phyloP scores from a whole-genome alignment of 257 asterid species.

The Lantana camara region DNA sequence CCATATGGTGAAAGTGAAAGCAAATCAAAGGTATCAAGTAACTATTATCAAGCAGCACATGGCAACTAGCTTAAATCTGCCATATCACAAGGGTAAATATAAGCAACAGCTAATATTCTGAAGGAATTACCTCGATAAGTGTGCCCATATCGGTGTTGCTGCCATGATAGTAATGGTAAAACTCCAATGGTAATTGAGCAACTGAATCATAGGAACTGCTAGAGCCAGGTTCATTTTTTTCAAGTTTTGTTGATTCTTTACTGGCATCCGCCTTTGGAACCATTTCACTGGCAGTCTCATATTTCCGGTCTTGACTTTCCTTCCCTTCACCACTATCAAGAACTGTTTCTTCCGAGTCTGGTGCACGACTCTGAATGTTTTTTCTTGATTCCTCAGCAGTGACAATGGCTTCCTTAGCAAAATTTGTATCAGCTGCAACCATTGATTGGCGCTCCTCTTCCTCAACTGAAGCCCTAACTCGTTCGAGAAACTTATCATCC shows the following conservation, averaged over 20 bases:
- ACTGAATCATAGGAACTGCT: constrained; percentile 47
- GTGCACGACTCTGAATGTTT: constrained; percentile 36
- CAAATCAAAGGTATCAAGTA: constrained; percentile 4
- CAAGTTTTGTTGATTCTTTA: constrained; percentile 42
- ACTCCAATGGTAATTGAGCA: constrained; percentile 84
- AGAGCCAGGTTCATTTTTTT: constrained; percentile 40
- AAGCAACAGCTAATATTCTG: not conserved
- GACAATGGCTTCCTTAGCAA: constrained; percentile 88
- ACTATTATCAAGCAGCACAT: not conserved
- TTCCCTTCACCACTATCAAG: constrained; percentile 22
- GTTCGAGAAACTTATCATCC: constrained; percentile 94
- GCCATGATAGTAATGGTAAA: constrained; percentile 95
- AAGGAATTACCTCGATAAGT: constrained; percentile 73
- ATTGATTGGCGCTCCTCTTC: constrained; percentile 86
- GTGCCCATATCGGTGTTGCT: constrained; percentile 95
- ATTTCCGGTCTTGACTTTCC: constrained; percentile 38
- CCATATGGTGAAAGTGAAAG: not conserved
- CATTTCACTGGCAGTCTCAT: constrained; percentile 30
- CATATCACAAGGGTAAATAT: no score
- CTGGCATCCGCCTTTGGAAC: constrained; percentile 27
- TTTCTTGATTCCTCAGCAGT: constrained; percentile 71
- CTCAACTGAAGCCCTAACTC: constrained; percentile 95
- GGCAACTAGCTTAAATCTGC: constrained; percentile 3
- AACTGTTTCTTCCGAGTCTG: constrained; percentile 35
- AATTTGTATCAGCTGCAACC: constrained; percentile 79